phyloP scores from a whole-genome alignment of 1,284 basidiomycete genomes.

The Cystobasidiaceae sp. region DNA sequence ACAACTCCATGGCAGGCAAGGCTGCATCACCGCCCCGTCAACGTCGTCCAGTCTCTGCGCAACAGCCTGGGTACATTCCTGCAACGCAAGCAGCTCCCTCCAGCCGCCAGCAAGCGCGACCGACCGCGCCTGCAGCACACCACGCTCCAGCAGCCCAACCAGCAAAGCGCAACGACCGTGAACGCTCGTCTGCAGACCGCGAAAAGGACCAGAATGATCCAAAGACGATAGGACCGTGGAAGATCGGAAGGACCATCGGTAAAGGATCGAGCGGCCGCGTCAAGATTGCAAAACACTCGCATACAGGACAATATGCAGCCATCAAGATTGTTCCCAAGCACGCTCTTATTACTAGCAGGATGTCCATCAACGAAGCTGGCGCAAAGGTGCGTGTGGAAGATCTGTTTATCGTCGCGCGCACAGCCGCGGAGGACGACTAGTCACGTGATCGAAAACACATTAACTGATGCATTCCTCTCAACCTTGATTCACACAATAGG shows the following conservation, averaged over 20 bases:
- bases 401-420: neutral
- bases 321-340: conserved; percentile 94
- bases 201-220: conserved; percentile 48
- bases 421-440: too few relatives aligned
- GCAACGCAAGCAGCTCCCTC: conserved; percentile 15
- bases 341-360: conserved; percentile 63
- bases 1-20: conserved; percentile 7
- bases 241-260: conserved; percentile 86
- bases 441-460: conserved; percentile 56
- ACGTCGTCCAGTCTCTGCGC: conserved; percentile 19
- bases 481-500: conserved; percentile 35
- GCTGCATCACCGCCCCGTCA: conserved; percentile 23
- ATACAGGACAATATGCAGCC: conserved; percentile 84
- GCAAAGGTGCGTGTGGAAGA: conserved; percentile 46
- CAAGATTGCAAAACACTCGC: conserved; percentile 79
- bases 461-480: conserved; percentile 35
- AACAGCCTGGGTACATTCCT: neutral
- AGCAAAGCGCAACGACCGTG: conserved; percentile 22
- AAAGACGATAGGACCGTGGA: conserved; percentile 76
- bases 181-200: conserved; percentile 23
- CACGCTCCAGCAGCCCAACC: conserved; percentile 8
- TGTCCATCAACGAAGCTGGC: conserved; percentile 64
- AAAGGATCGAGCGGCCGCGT: conserved; percentile 88
- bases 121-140: neutral
- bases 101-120: conserved; percentile 23